phyloP scores from a whole-genome alignment of 2,329 filamentous ascomycete genomes.

The Talaromyces sp. region DNA sequence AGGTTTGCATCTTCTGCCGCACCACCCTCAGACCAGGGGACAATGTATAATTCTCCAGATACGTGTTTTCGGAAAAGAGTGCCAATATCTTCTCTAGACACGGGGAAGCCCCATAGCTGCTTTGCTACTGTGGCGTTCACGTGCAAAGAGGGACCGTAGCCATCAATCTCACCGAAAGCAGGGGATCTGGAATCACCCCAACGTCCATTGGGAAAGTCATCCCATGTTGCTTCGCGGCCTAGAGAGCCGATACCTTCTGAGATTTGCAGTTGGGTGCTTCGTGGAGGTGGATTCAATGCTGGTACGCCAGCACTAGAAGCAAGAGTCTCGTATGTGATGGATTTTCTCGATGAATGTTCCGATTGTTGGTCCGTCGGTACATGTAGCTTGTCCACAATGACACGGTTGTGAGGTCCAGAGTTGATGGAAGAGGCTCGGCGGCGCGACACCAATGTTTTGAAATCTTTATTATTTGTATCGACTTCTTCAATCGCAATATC shows the following conservation, averaged over 20 bases:
- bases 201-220: constrained; percentile 94
- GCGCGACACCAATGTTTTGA: constrained; percentile 35
- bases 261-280: constrained; percentile 84
- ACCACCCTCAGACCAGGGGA: constrained; percentile 81
- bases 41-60: constrained; percentile 71
- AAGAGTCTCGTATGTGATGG: constrained; percentile 61
- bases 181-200: constrained; percentile 93
- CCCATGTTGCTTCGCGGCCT: constrained; percentile 95
- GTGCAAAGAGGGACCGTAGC: constrained; percentile 95
- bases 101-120: constrained; percentile 79
- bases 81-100: constrained; percentile 68
- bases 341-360: constrained; percentile 35
- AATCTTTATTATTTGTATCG: constrained; percentile 28
- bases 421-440: constrained; percentile 75
- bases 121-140: constrained; percentile 82
- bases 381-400: constrained; percentile 69
- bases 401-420: constrained; percentile 80
- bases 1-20: constrained; percentile 59
- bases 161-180: constrained; percentile 94
- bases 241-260: constrained; percentile 89
- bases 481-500: constrained; percentile 46
- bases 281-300: constrained; percentile 63
- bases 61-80: constrained; percentile 79
- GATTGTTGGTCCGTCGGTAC: constrained; percentile 31
- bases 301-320: constrained; percentile 77